Base-by-base conservation (phyloP, 768 basidiomycete genomes). In the Russula foetens region DNA sequence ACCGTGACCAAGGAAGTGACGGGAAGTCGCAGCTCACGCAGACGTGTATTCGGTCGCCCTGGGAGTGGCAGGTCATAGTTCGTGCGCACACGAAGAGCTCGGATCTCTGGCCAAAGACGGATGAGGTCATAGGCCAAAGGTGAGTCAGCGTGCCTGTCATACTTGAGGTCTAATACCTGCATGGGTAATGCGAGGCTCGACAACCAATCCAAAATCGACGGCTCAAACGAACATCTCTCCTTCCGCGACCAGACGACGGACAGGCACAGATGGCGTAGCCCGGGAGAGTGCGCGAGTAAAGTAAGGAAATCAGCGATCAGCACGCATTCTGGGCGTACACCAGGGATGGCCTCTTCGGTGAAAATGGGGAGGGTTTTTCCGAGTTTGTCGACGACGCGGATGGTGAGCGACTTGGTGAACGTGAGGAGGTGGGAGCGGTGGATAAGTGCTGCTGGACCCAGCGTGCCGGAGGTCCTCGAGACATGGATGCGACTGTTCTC, bases 11-110 rank as follows among this genome's bases (percentile, higher is more conserved):
- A n/a, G 55, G 60, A 57, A 11, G 56, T 62, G 50, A 62, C 43
- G n/a, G 55, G 60, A 33, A 62, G 60, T 38, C 60, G 50, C 23
- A 62, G 56, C 28, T 62, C 60, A 21, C 51, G 56, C 44, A 62
- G 45, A 31, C 49, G 35, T 11, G 41, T 8, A 3, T 14, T 33
- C 3, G 50, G 50, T 19, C 35, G 12, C 29, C 21, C 50, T 0
- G 21, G 56, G 17, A 38, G 50, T 24, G 44, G 23, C 31, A n/a
- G 39, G 14, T 7, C 15, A 19, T 26, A 53, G 24, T 52, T 28
- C 8, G 56, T 53, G 28, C 41, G 51, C 29, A 62, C 60, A 23
- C 56, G 60, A 33, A 62, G 60, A n/a, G 55, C 60, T 39, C 38
- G 56, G 7, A 62, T 38, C 8, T 17, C 35, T 8, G 49, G 56